Conservation (phyloP, 2,329 filamentous ascomycete species). For the Verticillium nubilum region DNA sequence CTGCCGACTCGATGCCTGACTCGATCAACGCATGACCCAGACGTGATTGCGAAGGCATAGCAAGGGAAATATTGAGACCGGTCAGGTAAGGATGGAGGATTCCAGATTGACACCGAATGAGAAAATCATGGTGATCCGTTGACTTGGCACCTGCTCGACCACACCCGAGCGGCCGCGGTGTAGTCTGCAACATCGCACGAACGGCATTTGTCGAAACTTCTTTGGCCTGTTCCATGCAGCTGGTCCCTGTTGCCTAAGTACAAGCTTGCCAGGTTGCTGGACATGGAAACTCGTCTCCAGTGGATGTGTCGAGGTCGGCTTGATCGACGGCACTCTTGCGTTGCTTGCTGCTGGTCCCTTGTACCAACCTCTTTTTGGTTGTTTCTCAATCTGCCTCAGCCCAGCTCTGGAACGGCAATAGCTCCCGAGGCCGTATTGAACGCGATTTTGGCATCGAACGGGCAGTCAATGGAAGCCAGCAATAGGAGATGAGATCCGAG, state of each 20-base stretch:
- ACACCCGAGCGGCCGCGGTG: not conserved
- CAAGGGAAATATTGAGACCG: not conserved
- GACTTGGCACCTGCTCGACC: not conserved
- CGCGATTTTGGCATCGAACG: not conserved
- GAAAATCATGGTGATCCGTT: not conserved
- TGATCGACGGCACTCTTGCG: not conserved
- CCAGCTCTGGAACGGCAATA: not conserved
- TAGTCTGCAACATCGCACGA: not conserved
- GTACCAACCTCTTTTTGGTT: no score
- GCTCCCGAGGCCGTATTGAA: not conserved
- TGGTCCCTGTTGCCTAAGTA: not conserved
- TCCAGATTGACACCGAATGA: not conserved
- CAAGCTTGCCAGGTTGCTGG: not conserved
- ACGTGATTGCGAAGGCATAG: not conserved
- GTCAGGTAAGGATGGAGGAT: not conserved
- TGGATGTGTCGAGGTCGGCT: not conserved
- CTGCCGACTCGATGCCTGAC: not conserved
- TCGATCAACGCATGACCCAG: not conserved
- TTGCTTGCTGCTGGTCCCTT: no score
- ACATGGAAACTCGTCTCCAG: not conserved
- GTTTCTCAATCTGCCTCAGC: not conserved
- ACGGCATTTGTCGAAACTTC: not conserved
- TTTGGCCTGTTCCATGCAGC: not conserved
- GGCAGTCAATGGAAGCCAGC: not conserved
- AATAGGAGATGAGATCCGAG: not conserved